A percentile compares a stretch with the other conserved stretches of the same genome.
Conservation (phyloP, 2,329 filamentous ascomycete species). For the Anthostomella pinea region DNA sequence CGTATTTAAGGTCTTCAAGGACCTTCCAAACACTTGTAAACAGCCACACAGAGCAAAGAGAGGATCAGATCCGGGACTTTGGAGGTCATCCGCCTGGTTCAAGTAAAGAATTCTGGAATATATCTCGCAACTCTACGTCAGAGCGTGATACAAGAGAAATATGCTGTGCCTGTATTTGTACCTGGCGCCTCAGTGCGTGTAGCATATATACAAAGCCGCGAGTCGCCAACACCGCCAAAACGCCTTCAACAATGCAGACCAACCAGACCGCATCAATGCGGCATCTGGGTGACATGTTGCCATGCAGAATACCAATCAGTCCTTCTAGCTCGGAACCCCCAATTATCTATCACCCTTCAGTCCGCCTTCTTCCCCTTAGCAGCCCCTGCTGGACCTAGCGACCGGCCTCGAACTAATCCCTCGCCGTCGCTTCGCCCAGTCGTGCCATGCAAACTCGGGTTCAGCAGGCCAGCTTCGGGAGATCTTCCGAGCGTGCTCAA, state of each 20-base stretch:
- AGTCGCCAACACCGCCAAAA: constrained; percentile 12
- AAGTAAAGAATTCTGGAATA: no score
- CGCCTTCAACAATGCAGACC: constrained; percentile 26
- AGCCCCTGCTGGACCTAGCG: constrained; percentile 22
- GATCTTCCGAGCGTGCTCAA: constrained; percentile 15
- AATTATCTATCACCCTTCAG: constrained; percentile 20
- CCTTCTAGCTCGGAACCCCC: neutral
- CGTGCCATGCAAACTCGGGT: constrained; percentile 32
- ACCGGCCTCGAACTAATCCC: constrained; percentile 37
- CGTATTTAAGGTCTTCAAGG: no score
- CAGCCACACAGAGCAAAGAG: no score
- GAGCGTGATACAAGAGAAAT: no score
- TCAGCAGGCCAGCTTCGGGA: constrained; percentile 29
- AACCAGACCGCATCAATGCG: constrained; percentile 8
- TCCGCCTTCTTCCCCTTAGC: constrained; percentile 48
- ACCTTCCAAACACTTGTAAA: no score
- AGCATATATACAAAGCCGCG: constrained; percentile 19
- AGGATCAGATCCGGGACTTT: no score
- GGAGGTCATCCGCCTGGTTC: no score
- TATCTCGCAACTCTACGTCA: no score
- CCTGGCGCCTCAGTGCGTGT: constrained; percentile 7
- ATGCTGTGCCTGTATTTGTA: no score
- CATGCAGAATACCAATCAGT: neutral
- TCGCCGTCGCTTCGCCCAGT: constrained; percentile 40
- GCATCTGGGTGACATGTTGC: constrained; percentile 8